These are phyloP conservation scores for Linnemannia hyalina DNA, from an alignment of 192 early-diverging fungal genomes.

Conservation along the genomic window DNA sequence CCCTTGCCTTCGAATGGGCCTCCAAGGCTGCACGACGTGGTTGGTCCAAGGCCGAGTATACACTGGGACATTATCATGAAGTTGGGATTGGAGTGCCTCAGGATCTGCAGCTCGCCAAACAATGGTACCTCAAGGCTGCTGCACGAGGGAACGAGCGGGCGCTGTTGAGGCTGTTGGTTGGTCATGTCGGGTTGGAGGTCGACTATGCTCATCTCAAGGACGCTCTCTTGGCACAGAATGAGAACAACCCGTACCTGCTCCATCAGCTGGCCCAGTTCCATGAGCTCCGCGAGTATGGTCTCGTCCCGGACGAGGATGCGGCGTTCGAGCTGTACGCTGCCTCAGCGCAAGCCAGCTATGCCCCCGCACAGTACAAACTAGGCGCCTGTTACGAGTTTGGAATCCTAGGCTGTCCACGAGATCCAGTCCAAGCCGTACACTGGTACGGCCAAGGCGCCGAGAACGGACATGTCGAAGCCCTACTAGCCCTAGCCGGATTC, in stretches of 20 bases:
- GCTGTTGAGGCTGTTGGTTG: slow-evolving; percentile 34
- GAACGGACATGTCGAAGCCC: slow-evolving; percentile 81
- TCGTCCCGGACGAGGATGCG: slow-evolving; percentile 49
- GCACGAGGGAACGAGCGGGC: slow-evolving; percentile 48
- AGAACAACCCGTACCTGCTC: slow-evolving; percentile 39
- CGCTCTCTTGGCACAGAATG: slow-evolving; percentile 36
- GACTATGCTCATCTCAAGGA: slow-evolving; percentile 54
- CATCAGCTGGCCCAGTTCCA: slow-evolving; percentile 55
- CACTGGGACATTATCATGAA: slow-evolving; percentile 50
- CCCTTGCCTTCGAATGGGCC: slow-evolving; percentile 49
- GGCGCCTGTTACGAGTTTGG: slow-evolving; percentile 86
- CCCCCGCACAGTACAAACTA: slow-evolving; percentile 80
- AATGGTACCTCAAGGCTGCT: slow-evolving; percentile 53
- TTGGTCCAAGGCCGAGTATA: slow-evolving; percentile 55
- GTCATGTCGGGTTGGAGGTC: slow-evolving; percentile 43
- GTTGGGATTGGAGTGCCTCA: slow-evolving; percentile 48
- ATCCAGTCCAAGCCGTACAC: slow-evolving; percentile 74
- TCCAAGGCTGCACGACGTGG: slow-evolving; percentile 42
- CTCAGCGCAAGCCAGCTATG: slow-evolving; percentile 74
- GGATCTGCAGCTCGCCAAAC: slow-evolving; percentile 36
- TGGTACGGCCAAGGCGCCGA: slow-evolving; percentile 87
- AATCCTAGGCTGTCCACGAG: slow-evolving; percentile 71
- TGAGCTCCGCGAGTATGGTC: slow-evolving; percentile 42
- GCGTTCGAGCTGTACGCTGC: slow-evolving; percentile 46
- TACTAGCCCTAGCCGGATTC: slow-evolving; percentile 87